A percentile compares a stretch with the other conserved stretches of the same genome.
Evolutionary conservation across 345 rosid genomes (phyloP).

Genomic region (Eucalyptus caleyi): DNA sequence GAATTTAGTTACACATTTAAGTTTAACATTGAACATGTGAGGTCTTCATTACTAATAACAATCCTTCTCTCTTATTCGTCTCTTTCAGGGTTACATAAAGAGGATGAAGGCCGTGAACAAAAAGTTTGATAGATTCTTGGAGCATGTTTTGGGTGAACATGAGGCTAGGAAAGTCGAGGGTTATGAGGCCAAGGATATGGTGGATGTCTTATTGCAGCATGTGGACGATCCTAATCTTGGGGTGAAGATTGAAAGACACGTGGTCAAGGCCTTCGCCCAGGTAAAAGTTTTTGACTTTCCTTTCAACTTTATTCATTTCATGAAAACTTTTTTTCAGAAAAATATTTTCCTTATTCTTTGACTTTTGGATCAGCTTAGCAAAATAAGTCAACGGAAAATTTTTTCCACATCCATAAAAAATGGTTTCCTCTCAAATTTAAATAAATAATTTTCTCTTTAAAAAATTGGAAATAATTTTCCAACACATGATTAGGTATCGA

Average conservation of each 20-base stretch:
- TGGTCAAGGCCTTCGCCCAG: background rate
- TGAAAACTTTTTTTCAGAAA: too few species aligned
- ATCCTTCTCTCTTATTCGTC: background rate
- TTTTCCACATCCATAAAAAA: too few species aligned
- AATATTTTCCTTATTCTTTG: too few species aligned
- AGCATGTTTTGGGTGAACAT: background rate
- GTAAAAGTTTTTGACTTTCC: background rate
- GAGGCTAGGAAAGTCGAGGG: background rate
- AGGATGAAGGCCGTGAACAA: slow-evolving; percentile 8
- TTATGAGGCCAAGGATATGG: background rate
- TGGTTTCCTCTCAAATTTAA: too few species aligned
- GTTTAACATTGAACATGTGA: background rate
- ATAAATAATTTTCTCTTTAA: too few species aligned
- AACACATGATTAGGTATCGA: too few species aligned
- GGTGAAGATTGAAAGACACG: background rate
- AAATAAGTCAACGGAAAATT: too few species aligned
- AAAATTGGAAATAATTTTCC: too few species aligned
- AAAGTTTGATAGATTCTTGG: slow-evolving; percentile 1
- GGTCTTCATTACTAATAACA: background rate
- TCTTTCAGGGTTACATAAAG: background rate
- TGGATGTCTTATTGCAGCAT: background rate
- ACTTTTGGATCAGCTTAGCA: too few species aligned
- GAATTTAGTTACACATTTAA: background rate
- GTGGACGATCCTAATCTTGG: background rate
- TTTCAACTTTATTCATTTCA: too few species aligned